A percentile compares a stretch with the other conserved stretches of the same genome.
These are phyloP conservation scores for Taphrina wiesneri DNA, from an alignment of 1,139 yeast genomes.

Conservation along the genomic window DNA sequence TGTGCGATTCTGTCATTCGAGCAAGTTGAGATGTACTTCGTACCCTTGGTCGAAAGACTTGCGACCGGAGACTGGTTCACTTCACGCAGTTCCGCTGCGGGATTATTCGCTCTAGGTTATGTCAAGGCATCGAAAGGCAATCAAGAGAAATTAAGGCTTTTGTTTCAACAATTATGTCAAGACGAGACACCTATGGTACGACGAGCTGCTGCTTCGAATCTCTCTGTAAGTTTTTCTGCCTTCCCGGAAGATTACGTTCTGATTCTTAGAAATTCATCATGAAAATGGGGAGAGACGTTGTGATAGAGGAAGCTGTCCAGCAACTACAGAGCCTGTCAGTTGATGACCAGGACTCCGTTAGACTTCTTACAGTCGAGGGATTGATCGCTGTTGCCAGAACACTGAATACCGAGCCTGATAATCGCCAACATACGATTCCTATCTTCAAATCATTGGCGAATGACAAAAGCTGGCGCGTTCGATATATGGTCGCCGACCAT, in stretches of 20 bases:
- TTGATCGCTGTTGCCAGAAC: slow-evolving; percentile 57
- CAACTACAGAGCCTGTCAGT: slow-evolving; percentile 79
- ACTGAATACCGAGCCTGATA: slow-evolving; percentile 43
- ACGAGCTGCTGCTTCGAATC: slow-evolving; percentile 84
- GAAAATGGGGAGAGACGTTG: slow-evolving; percentile 44
- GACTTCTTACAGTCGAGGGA: slow-evolving; percentile 83
- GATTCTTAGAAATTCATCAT: slow-evolving; percentile 41
- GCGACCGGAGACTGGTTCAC: slow-evolving; percentile 95
- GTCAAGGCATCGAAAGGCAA: slow-evolving; percentile 57
- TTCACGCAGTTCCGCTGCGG: slow-evolving; percentile 87
- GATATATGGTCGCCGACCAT: slow-evolving; percentile 95
- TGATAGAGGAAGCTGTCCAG: slow-evolving; percentile 55
- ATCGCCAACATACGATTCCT: slow-evolving; percentile 38
- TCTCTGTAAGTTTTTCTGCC: slow-evolving; percentile 53
- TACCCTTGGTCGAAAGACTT: slow-evolving; percentile 74
- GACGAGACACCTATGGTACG: slow-evolving; percentile 99
- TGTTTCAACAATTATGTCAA: slow-evolving; percentile 68
- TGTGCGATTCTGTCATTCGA: slow-evolving; percentile 64
- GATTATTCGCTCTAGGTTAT: slow-evolving; percentile 74
- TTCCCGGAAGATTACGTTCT: background rate
- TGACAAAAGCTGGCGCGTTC: slow-evolving; percentile 97
- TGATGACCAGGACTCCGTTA: slow-evolving; percentile 94
- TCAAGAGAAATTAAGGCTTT: slow-evolving; percentile 58
- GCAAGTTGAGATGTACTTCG: slow-evolving; percentile 66
- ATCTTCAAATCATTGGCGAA: slow-evolving; percentile 57